Evolutionary conservation across 805 yeast genomes (phyloP), one percentile per base, ranked within the genome.

Genomic region (Yarrowia yakushimensis): DNA sequence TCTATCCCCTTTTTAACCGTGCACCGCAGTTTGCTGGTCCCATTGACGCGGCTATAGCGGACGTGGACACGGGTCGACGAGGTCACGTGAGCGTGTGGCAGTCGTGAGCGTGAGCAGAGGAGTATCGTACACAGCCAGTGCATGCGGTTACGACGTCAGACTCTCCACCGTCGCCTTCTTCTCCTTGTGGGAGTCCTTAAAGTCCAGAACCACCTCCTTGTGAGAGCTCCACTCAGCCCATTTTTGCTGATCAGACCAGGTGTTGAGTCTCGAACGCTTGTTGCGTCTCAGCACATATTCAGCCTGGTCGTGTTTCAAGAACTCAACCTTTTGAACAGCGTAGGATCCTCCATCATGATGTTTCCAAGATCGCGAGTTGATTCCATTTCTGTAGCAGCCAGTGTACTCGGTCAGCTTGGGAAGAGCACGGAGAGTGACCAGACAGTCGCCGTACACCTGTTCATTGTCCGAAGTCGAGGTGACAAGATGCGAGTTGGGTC

Each of bases 341-440:
- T 80, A 78, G 39, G 96, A 87, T 46, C 85, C 80, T 1, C 99
- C 99, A 70, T 88, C 90, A 71, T 93, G 99, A 7, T 74, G 74
- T 11, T 78, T 70, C 97, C 98, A 93, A 3, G 82, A 73, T 57
- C 97, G 80, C 1, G 96, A 84, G 69, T 84, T 83, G 65, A 92
- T 75, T 6, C 88, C 92, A 72, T 88, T 79, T 52, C 88, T 80
- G 69, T 73, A 85, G 36, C 81, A 77, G 1, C 97, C 96, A 18
- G 74, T 72, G 70, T 94, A 93, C 34, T 69, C 65, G n/a, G 77
- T 76, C 50, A 94, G 76, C 1, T 82, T 75, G 0, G 98, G 98
- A 55, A 94, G 76, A 28, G 93, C 71, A 31, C 84, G 69, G 15
- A 87, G 54, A 3, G 85, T 81, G 5, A 83, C 88, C 1, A 85